Percentiles rank a stretch among this genome's conserved stretches.
These are phyloP conservation scores for Candida pseudoviswanathii DNA, from an alignment of 1,139 yeast genomes.

Conservation along the genomic window DNA sequence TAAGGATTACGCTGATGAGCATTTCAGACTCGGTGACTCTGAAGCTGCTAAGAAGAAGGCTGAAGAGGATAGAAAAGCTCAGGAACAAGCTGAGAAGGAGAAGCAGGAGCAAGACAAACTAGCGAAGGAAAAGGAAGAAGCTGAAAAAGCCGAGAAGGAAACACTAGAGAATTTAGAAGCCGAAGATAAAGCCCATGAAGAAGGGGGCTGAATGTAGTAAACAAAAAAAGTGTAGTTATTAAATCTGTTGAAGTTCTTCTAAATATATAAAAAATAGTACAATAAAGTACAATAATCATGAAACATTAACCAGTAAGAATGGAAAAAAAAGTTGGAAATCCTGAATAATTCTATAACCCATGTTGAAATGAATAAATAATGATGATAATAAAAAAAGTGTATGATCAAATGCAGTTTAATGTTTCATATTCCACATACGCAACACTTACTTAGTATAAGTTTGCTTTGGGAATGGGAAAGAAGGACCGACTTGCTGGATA, in stretches of 20 bases:
- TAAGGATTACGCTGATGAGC: constrained; percentile 20
- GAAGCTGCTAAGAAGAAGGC: constrained; percentile 5
- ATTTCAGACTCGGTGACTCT: constrained; percentile 9
- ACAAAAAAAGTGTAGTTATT: not conserved
- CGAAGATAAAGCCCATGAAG: not conserved
- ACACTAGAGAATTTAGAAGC: not conserved
- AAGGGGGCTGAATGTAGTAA: too few species aligned
- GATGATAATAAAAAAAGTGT: not conserved
- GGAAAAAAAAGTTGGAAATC: not conserved
- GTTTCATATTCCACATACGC: not conserved
- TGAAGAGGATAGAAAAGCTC: not conserved
- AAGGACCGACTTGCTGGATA: constrained; percentile 91
- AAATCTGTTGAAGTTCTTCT: constrained; percentile 5
- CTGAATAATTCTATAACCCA: constrained; percentile 7
- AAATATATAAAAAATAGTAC: not conserved
- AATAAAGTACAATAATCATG: not conserved
- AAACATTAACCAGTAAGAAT: not conserved
- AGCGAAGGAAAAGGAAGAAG: not conserved
- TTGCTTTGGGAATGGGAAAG: constrained; percentile 85
- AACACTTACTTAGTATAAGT: constrained; percentile 40
- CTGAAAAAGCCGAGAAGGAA: not conserved
- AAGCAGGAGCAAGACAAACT: not conserved
- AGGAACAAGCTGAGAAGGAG: constrained; percentile 1
- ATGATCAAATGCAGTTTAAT: not conserved
- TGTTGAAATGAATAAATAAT: constrained; percentile 13